A percentile compares a stretch with the other conserved stretches of the same genome.
phyloP scores from a whole-genome alignment of 2,329 filamentous ascomycete genomes.

The Helicocarpus griseus region DNA sequence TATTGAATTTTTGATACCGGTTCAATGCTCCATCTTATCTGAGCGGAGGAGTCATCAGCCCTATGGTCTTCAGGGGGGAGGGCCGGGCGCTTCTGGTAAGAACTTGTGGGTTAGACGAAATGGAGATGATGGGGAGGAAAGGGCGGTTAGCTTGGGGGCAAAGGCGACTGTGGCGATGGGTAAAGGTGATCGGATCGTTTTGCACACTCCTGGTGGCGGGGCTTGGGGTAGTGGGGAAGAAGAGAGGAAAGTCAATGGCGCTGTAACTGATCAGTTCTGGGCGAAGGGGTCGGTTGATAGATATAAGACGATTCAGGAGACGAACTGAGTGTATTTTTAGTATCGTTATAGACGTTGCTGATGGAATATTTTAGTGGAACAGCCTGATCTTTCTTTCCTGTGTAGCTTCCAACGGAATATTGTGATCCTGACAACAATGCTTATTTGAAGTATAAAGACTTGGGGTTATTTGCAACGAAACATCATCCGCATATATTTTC shows the following conservation, averaged over 20 bases:
- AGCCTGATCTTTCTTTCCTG: not conserved
- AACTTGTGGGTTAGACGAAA: conserved; percentile 82
- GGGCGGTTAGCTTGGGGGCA: conserved; percentile 49
- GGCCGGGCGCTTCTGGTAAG: conserved; percentile 65
- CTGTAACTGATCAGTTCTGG: not conserved
- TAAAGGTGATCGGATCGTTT: conserved; percentile 51
- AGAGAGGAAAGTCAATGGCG: not conserved
- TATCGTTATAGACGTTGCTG: not conserved
- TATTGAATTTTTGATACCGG: conserved; percentile 72
- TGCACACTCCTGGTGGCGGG: conserved; percentile 48
- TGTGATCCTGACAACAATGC: not conserved
- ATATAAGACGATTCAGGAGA: conserved; percentile 5
- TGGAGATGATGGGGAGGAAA: conserved; percentile 42
- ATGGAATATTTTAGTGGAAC: not conserved
- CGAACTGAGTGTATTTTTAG: not conserved
- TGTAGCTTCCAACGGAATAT: not conserved
- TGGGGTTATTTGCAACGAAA: too few species aligned
- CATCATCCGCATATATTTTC: too few species aligned
- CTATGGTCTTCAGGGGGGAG: conserved; percentile 76
- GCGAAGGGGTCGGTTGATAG: conserved; percentile 4
- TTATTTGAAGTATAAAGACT: too few species aligned
- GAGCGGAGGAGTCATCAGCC: conserved; percentile 68
- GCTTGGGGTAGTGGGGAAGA: conserved; percentile 10
- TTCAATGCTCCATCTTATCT: conserved; percentile 71
- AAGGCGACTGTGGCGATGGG: conserved; percentile 55